These are phyloP conservation scores for Aureobasidium sp. DNA, from an alignment of 2,329 filamentous ascomycete genomes.

Conservation along the genomic window DNA sequence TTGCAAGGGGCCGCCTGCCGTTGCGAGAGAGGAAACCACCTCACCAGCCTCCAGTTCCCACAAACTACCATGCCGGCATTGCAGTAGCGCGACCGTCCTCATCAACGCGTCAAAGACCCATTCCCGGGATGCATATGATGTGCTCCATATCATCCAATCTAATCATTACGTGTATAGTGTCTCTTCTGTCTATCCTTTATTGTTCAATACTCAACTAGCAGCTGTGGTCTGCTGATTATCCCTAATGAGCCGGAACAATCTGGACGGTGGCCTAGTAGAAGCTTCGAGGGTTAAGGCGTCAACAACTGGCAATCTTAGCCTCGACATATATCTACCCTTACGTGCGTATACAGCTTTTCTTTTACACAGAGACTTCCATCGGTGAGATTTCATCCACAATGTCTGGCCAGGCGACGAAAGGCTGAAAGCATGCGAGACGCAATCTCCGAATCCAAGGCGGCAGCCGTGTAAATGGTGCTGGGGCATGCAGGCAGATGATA, in stretches of 20 bases:
- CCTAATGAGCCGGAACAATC: not conserved
- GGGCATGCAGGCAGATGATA: constrained; percentile 17
- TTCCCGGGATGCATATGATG: constrained; percentile 5
- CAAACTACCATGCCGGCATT: constrained; percentile 3
- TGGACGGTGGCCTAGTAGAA: constrained; percentile 18
- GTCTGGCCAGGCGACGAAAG: not conserved
- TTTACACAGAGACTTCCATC: not conserved
- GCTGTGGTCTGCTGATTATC: not conserved
- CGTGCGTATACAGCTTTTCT: not conserved
- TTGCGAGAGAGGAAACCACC: not conserved
- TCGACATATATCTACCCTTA: not conserved
- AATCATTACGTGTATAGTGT: not conserved
- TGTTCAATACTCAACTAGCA: constrained; percentile 4
- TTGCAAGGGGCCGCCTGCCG: constrained; percentile 2
- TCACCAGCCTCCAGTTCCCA: constrained; percentile 12
- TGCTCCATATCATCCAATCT: constrained; percentile 1
- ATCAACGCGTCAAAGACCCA: not conserved
- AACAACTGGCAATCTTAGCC: constrained; percentile 3
- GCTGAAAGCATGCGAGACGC: constrained; percentile 3
- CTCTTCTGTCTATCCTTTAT: constrained; percentile 2
- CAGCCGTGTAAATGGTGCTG: not conserved
- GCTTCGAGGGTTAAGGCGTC: not conserved
- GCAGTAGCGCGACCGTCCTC: constrained; percentile 13
- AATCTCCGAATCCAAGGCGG: constrained; percentile 14
- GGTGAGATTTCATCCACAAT: too few species aligned